Evolutionary conservation across 345 rosid species (phyloP), one percentile per base, ranked within the genome.

Genomic region (Eutrema japonicum): DNA sequence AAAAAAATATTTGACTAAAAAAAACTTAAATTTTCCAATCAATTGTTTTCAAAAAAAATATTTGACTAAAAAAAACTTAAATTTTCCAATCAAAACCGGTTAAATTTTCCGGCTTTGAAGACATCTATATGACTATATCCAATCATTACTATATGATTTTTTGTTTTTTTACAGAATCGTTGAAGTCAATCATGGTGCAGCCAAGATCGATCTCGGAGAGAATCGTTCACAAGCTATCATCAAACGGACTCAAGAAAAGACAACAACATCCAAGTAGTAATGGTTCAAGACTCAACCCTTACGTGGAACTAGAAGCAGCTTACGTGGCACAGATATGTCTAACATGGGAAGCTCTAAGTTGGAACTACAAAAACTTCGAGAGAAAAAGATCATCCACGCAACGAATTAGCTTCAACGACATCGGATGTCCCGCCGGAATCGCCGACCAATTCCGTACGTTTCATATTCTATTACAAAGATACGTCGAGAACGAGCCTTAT

Each of bases 261-360:
- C 59, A 64, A 63, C 58, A 59, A 63, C 6, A 50, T 18, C 10
- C 76, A 11, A 46, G 49, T 49, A 66, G 73, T 1, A 80, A 88
- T 29, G 79, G 80, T 51, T 79, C 80, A 3, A 89, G 81, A 10
- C 89, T 75, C n/a, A 90, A 96, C 79, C 99, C 98, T 0, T 92
- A 92, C 75, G 89, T 81, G 42, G 98, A 92, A 65, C 83, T 96
- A 36, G 99, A 96, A 80, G 80, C 87, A 6, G 86, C 98, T 1
- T 92, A 96, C 67, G 96, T 89, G 38, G 98, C 99, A 64, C 96
- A 90, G 48, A 86, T 92, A 22, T 96, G 98, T 85, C 73, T 88
- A 77, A 88, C 99, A 32, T 92, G 97, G 99, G 99, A 92, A 79
- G 98, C 99, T 37, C 83, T 96, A 27, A 92, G 88, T 64, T 96